A percentile compares a stretch with the other conserved stretches of the same genome.
Conservation (phyloP, 2,329 filamentous ascomycete species). For the Nannizziopsis barbatae region DNA sequence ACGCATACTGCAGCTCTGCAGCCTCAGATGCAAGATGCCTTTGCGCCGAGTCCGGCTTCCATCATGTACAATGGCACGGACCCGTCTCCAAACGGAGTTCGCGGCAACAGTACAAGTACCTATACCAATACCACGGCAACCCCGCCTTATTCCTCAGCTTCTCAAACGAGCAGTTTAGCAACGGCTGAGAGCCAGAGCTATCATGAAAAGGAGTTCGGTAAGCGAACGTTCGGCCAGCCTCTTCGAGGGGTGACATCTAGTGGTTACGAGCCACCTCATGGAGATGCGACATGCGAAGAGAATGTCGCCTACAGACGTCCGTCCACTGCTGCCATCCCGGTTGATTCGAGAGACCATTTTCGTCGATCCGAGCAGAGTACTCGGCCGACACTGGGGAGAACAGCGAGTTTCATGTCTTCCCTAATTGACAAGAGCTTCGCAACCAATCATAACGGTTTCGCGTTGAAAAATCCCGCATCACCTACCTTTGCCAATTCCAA, state of each 20-base stretch:
- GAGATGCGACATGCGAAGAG: slow-evolving; percentile 5
- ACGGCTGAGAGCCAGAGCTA: slow-evolving; percentile 29
- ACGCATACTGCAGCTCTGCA: not conserved
- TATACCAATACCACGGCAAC: slow-evolving; percentile 32
- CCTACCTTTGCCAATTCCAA: slow-evolving; percentile 1
- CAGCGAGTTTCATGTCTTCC: slow-evolving; percentile 11
- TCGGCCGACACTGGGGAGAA: slow-evolving; percentile 3
- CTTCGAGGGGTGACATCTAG: not conserved
- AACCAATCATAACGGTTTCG: slow-evolving; percentile 6
- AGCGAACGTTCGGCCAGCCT: slow-evolving; percentile 14
- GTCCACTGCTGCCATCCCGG: slow-evolving; percentile 3
- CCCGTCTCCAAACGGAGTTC: slow-evolving; percentile 12
- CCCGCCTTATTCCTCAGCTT: slow-evolving; percentile 33
- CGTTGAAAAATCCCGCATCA: slow-evolving; percentile 9
- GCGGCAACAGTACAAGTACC: slow-evolving; percentile 33
- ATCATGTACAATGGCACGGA: not conserved
- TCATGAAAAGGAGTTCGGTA: slow-evolving; percentile 28
- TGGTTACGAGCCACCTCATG: slow-evolving; percentile 10
- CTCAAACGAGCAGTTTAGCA: slow-evolving; percentile 37
- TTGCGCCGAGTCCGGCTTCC: not conserved
- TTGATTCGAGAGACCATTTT: slow-evolving; percentile 1
- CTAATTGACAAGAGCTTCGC: slow-evolving; percentile 15
- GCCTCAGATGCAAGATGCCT: not conserved
- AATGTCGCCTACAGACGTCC: slow-evolving; percentile 3
- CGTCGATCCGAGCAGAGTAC: not conserved